Base-by-base conservation (phyloP, 805 yeast genomes). In the Saccharomycopsis sp. region DNA sequence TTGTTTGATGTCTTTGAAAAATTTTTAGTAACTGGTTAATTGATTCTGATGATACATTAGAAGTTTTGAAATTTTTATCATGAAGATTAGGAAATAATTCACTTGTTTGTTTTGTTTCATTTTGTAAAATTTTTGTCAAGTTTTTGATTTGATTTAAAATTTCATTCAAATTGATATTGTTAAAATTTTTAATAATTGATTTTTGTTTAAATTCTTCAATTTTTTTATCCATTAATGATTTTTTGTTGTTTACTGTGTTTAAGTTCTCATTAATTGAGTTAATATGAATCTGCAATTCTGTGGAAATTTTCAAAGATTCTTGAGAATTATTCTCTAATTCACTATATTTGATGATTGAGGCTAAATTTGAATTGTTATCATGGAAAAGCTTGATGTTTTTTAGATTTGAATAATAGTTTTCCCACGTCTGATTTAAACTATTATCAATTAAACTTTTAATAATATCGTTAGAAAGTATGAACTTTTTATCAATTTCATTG, bases 401-500 rank as follows among this genome's bases (percentile, higher is more conserved):
- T 32, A 64, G 44, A 5, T 52, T 51, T 5, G 52, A 41, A 37
- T 53, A 66, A 26, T 61, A 57, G 0, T 41, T 50, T 34, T 51
- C 51, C 74, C 75, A 70, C 25, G 57, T 52, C 20, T 65, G 61
- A 15, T 60, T 58, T 17, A 68, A 55, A 1, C 74, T 64, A 45
- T 69, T 67, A 28, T 56, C 52, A 36, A 60, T 60, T 26, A 74
- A 52, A 21, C 67, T 52, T 38, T 57, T 58, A 23, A 63, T 48
- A 56, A 64, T 56, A 33, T 64, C 54, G 42, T 62, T 49, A 17
- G 64, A 57, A 12, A 61, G 53, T 40, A 59, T 54, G 51, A 69
- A 70, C 19, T 57, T 58, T 44, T 67, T 69, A 41, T 69, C 72
- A 2, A 69, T 66, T n/a, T 72, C 76, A 35, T 53, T 55, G 23